Percentiles rank a stretch among this genome's conserved stretches.
Evolutionary conservation across 163 green algal genomes (phyloP).

Genomic region (Prototheca stagnorum): DNA sequence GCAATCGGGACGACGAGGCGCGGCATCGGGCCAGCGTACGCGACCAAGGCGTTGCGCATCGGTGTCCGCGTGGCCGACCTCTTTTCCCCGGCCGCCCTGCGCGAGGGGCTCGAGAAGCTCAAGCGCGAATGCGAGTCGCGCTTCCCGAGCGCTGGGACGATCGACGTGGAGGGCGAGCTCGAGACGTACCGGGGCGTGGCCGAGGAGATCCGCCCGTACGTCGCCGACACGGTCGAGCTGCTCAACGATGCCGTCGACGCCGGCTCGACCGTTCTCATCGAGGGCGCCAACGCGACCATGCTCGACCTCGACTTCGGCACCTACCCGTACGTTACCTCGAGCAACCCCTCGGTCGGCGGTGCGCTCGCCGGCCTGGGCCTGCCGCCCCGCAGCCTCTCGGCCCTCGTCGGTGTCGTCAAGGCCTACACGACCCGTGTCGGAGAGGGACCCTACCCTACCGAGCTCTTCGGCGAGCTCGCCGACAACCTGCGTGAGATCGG

Average conservation of each 20-base stretch:
- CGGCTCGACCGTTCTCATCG: constrained; percentile 77
- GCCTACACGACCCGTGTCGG: constrained; percentile 98
- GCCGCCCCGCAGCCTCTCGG: constrained; percentile 68
- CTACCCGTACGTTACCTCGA: constrained; percentile 96
- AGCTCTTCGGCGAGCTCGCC: constrained; percentile 73
- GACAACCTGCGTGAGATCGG: constrained; percentile 76
- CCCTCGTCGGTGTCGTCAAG: constrained; percentile 94
- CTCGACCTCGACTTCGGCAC: constrained; percentile 99
- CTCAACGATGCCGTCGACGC: constrained; percentile 31
- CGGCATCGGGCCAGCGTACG: constrained; percentile 94
- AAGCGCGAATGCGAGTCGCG: constrained; percentile 52
- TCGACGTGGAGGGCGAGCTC: constrained; percentile 79
- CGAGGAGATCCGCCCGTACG: constrained; percentile 43
- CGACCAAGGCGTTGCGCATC: constrained; percentile 84
- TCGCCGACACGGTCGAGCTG: constrained; percentile 34
- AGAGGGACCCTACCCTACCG: constrained; percentile 92
- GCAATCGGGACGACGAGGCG: constrained; percentile 96
- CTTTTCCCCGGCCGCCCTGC: constrained; percentile 34
- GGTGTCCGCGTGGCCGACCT: constrained; percentile 86
- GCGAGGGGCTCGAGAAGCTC: constrained; percentile 55
- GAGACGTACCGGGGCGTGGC: constrained; percentile 51
- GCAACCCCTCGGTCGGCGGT: constrained; percentile 80
- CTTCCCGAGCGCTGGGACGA: constrained; percentile 66
- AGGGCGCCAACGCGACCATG: constrained; percentile 98
- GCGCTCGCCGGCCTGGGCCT: constrained; percentile 83